A percentile compares a stretch with the other conserved stretches of the same genome.
These are phyloP conservation scores for Marsdenia floribunda DNA, from an alignment of 257 asterid species.

Conservation along the genomic window DNA sequence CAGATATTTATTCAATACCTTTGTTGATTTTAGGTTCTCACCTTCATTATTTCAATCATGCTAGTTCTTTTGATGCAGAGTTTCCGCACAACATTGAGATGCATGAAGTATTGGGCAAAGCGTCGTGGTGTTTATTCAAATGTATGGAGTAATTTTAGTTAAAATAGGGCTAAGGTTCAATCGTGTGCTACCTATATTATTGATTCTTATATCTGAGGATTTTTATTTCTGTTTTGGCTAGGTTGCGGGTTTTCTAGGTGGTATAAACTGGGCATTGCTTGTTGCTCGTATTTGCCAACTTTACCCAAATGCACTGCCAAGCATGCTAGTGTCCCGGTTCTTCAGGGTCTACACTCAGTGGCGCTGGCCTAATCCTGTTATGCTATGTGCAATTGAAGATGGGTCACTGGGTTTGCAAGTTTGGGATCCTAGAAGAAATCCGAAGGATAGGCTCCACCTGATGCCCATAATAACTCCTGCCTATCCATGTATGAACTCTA, in stretches of 20 bases:
- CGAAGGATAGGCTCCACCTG: conserved; percentile 31
- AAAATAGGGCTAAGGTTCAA: not conserved
- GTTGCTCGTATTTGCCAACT: conserved; percentile 43
- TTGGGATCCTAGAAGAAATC: conserved; percentile 44
- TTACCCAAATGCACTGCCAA: conserved; percentile 39
- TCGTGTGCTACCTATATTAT: not conserved
- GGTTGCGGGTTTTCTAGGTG: conserved; percentile 42
- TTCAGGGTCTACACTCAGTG: conserved; percentile 43
- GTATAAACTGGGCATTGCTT: conserved; percentile 40
- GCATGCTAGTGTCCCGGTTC: conserved; percentile 43
- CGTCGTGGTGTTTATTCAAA: conserved; percentile 43
- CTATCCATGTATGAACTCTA: conserved; percentile 43
- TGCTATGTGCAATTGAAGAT: conserved; percentile 39
- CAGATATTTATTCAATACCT: not conserved
- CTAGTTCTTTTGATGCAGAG: conserved; percentile 19
- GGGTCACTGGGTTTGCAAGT: conserved; percentile 37
- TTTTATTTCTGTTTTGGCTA: conserved; percentile 15
- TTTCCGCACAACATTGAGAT: conserved; percentile 38
- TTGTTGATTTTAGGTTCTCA: not conserved
- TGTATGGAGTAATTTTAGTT: conserved; percentile 14
- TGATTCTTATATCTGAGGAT: not conserved
- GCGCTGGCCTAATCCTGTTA: conserved; percentile 49
- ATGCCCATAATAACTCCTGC: conserved; percentile 49
- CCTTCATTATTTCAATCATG: not conserved
- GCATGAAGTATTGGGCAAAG: conserved; percentile 42